Conservation (phyloP, 2,329 filamentous ascomycete genomes). For the Fusarium sp. region DNA sequence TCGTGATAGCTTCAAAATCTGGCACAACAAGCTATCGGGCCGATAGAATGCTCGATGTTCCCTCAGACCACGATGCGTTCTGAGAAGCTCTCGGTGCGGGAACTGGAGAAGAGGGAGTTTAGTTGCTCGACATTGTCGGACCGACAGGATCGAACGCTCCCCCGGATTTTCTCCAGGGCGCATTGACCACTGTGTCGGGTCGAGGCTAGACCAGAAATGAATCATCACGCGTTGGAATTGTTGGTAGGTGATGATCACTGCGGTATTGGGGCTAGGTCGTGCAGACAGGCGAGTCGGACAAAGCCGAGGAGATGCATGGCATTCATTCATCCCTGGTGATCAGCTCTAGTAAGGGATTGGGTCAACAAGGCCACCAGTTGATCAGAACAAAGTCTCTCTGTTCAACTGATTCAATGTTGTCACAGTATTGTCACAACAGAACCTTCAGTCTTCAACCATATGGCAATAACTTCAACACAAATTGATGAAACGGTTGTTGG, state of each 20-base stretch:
- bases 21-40: not conserved
- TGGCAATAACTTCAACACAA: no score
- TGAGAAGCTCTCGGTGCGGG: not conserved
- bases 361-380: no score
- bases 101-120: not conserved
- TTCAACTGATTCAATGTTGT: no score
- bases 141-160: constrained; percentile 10
- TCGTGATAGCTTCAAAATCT: constrained; percentile 26
- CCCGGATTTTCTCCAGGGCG: constrained; percentile 20
- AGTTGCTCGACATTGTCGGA: constrained; percentile 3
- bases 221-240: constrained; percentile 2
- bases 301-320: no score
- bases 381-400: no score
- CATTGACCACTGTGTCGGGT: constrained; percentile 15
- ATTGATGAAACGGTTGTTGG: no score
- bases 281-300: no score
- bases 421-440: no score
- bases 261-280: not conserved
- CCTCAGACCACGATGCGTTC: constrained; percentile 3
- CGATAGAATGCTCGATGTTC: constrained; percentile 21
- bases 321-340: no score
- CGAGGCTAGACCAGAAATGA: constrained; percentile 4
- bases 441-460: no score
- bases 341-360: no score
- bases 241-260: not conserved